These are phyloP conservation scores for Aspergillus novofumigatus DNA, from an alignment of 2,329 filamentous ascomycete genomes.

Conservation along the genomic window DNA sequence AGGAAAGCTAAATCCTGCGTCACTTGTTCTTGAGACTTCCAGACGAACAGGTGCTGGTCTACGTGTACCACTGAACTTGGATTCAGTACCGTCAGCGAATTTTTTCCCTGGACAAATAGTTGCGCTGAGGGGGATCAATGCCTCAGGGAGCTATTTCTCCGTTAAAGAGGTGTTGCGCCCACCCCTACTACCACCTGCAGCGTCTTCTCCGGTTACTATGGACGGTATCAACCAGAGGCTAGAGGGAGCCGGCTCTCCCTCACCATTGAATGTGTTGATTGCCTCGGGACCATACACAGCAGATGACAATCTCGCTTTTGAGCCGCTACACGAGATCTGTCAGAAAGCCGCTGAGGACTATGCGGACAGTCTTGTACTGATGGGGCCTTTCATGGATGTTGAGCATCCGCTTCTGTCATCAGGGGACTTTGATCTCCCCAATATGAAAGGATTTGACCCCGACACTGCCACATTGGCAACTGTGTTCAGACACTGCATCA, in stretches of 20 bases:
- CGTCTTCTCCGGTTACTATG: slow-evolving; percentile 63
- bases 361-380: slow-evolving; percentile 74
- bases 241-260: slow-evolving; percentile 56
- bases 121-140: slow-evolving; percentile 79
- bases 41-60: slow-evolving; percentile 76
- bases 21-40: slow-evolving; percentile 83
- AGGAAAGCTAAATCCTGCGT: slow-evolving; percentile 79
- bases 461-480: slow-evolving; percentile 77
- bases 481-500: slow-evolving; percentile 77
- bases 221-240: slow-evolving; percentile 67
- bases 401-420: slow-evolving; percentile 84
- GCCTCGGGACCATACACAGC: slow-evolving; percentile 87
- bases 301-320: slow-evolving; percentile 87
- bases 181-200: slow-evolving; percentile 70
- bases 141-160: slow-evolving; percentile 76
- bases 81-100: slow-evolving; percentile 64
- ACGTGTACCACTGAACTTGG: slow-evolving; percentile 74
- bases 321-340: slow-evolving; percentile 78
- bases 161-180: slow-evolving; percentile 72
- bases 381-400: slow-evolving; percentile 84
- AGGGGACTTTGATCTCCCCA: slow-evolving; percentile 73
- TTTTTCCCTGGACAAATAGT: slow-evolving; percentile 96
- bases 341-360: slow-evolving; percentile 68
- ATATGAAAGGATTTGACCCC: slow-evolving; percentile 62
- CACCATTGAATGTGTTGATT: slow-evolving; percentile 71